Base-by-base conservation (phyloP, 2,329 filamentous ascomycete genomes). In the Aspergillus quadricinctus region DNA sequence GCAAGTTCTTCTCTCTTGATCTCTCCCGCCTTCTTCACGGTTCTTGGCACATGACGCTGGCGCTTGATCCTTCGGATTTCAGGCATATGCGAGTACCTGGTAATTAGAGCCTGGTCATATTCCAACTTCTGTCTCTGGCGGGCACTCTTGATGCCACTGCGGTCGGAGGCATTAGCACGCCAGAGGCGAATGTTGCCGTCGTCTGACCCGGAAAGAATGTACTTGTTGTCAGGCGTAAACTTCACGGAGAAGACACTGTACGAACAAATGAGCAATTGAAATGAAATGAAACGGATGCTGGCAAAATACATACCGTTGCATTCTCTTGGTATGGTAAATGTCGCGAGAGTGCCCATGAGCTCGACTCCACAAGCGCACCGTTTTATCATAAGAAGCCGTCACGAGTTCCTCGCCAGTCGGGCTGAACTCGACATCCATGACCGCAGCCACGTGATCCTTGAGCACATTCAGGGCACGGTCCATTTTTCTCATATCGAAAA, bases 401-500 rank as follows among this genome's bases (percentile, higher is more conserved):
- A 97, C 91, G 48, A 99, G 83, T 72, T 97, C 92, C 72, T 97
- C 89, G 57, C 94, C 94, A 0, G 94, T 97, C 0, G 94, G 93
- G 50, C 88, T 92, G 76, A 93, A 99, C 69, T 97, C 91, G 43
- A 99, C 88, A 72, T 96, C 92, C 90, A 97, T 97, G 25, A 97
- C 92, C 21, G 94, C 94, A 7, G 86, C 84, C 50, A 96, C 92
- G 70, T 96, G 91, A 66, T 93, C 90, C 73, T 93, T 94, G 53
- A 96, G 81, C 8, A 97, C 86, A 70, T 97, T 97, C 58, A 96
- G 78, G 0, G 93, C 90, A 60, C 91, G 87, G 64, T 90, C 86
- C 72, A 96, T 88, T 70, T 91, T 93, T 65, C 94, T 85, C 84
- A 95, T 95, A 74, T 99, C 94, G 69, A 99, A 99, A 58, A 97